These are phyloP conservation scores for Eutrema heterophyllum DNA, from an alignment of 345 rosid species.

Conservation along the genomic window DNA sequence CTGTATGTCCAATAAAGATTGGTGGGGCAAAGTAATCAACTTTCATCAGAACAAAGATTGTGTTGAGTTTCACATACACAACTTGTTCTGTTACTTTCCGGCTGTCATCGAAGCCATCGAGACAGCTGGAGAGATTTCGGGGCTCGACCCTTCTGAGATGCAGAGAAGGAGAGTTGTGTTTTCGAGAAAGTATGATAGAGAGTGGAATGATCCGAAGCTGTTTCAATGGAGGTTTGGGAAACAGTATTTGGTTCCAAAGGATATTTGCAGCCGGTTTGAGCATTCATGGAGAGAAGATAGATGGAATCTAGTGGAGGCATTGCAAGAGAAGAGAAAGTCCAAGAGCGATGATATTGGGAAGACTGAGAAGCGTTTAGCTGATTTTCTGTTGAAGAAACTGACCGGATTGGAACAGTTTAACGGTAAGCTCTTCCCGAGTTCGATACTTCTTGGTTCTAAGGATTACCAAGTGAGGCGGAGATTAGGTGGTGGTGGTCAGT, in stretches of 20 bases:
- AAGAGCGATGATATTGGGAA: slow-evolving; percentile 41
- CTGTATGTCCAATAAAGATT: slow-evolving; percentile 65
- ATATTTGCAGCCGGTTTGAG: slow-evolving; percentile 49
- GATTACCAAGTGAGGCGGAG: slow-evolving; percentile 74
- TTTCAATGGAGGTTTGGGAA: slow-evolving; percentile 75
- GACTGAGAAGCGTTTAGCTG: slow-evolving; percentile 59
- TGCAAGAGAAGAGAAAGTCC: slow-evolving; percentile 48
- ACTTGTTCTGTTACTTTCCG: slow-evolving; percentile 61
- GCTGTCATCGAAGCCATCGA: slow-evolving; percentile 84
- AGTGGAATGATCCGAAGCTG: slow-evolving; percentile 74
- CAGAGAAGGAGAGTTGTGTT: slow-evolving; percentile 59
- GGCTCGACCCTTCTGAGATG: slow-evolving; percentile 80
- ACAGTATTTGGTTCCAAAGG: slow-evolving; percentile 63
- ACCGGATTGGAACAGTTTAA: slow-evolving; percentile 37
- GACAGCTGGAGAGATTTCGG: slow-evolving; percentile 75
- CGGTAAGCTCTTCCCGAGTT: slow-evolving; percentile 56
- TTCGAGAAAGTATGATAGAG: slow-evolving; percentile 58
- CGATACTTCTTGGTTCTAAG: slow-evolving; percentile 53
- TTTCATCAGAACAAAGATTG: slow-evolving; percentile 82
- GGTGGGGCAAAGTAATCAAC: slow-evolving; percentile 75
- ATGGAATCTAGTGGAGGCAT: slow-evolving; percentile 62
- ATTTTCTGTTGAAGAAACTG: slow-evolving; percentile 56
- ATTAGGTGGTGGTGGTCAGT: slow-evolving; percentile 55
- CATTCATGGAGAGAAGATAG: slow-evolving; percentile 68
- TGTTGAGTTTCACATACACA: slow-evolving; percentile 75